Evolutionary conservation across 306 rosid species (phyloP), one percentile per base, ranked within the genome.

Genomic region (Vicia faba): DNA sequence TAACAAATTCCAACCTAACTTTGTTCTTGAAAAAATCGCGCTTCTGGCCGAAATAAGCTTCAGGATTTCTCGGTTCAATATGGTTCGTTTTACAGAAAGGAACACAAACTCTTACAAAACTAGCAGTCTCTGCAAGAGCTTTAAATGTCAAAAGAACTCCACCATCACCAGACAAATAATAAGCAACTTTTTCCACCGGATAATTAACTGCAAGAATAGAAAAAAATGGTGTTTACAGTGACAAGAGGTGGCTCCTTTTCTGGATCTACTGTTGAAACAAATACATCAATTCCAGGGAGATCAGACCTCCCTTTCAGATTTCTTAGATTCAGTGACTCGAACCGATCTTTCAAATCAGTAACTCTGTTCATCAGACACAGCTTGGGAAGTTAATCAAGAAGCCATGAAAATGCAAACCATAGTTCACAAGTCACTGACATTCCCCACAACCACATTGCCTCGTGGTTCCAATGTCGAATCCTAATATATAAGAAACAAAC

Each of bases 201-300:
- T 87, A 90, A 61, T 90, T 89, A 19, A 82, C 95, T 0, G 96
- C 96, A 2, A 90, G 91, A 68, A 90, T 90, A 0, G 96, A 90
- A 28, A 90, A n/a, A 89, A 75, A 90, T 86, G 71, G 95, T 90
- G 75, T 90, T 90, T 55, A 95, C 84, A 0, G 96, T 90, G 19
- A 87, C 96, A 12, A 90, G 91, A 5, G 95, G 96, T 33, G 96
- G 96, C 69, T 90, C 96, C 69, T 90, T 90, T 46, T 90, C 96
- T 1, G 96, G 89, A 68, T 90, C 95, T 1, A 95, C 96, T 0
- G 96, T 90, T 25, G 96, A 90, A 71, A 87, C 96, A 57, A 90
- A 90, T 35, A 90, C 84, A 25, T 90, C 96, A n/a, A 90, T 84
- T 20, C 96, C 95, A 0, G 96, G 95, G 2, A 90, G 89, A 78